These are phyloP conservation scores for Solanum chiquidenum DNA, from an alignment of 257 asterid species.

Conservation along the genomic window DNA sequence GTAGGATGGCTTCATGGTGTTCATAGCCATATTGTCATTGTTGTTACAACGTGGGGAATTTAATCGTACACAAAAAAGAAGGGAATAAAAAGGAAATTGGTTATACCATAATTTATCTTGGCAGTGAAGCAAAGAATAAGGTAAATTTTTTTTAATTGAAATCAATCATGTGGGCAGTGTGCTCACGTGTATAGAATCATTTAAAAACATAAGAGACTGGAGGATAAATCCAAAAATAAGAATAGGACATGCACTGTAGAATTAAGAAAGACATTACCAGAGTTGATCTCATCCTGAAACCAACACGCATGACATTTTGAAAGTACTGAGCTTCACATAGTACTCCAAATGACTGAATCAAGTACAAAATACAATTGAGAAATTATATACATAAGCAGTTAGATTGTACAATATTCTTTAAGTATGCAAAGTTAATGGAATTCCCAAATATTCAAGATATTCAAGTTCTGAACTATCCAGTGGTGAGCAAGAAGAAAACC, in stretches of 20 bases:
- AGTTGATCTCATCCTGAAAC: slow-evolving; percentile 78
- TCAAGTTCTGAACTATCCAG: neutral
- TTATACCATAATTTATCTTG: neutral
- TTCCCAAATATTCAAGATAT: neutral
- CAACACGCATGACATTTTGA: slow-evolving; percentile 95
- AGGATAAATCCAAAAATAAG: neutral
- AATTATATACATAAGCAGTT: neutral
- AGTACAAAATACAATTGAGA: neutral
- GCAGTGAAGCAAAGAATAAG: neutral
- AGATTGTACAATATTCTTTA: neutral
- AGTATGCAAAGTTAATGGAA: neutral
- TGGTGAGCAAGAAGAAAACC: neutral
- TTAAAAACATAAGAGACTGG: neutral
- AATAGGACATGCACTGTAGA: neutral
- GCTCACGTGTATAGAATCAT: neutral
- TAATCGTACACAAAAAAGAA: neutral
- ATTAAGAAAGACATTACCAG: slow-evolving; percentile 37
- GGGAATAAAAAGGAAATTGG: neutral
- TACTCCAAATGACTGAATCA: slow-evolving; percentile 69
- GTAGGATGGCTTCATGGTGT: neutral
- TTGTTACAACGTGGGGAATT: neutral
- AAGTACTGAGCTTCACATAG: slow-evolving; percentile 84
- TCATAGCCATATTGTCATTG: neutral
- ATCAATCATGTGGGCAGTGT: neutral
- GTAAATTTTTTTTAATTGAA: neutral